Evolutionary conservation across 225 moss, liverwort and hornwort species (phyloP), one percentile per base, ranked within the genome.

Genomic region (Polytrichum formosum): DNA sequence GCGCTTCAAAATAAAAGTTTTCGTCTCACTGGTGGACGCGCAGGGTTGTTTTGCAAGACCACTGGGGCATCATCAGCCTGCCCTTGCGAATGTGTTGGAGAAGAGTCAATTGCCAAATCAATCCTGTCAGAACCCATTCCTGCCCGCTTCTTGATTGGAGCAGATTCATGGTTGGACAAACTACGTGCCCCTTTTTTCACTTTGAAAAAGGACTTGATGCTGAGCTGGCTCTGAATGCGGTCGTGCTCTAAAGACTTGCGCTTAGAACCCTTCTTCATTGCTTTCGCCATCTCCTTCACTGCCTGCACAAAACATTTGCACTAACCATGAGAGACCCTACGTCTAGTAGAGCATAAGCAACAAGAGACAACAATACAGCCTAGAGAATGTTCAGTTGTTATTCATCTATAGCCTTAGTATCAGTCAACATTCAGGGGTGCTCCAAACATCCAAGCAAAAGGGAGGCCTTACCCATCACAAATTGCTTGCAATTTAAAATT

Each of bases 211-310:
- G 74, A 61, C 13, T 63, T 63, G 28, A 77, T 80, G 46, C 22
- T 74, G 18, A 55, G 70, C 71, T 78, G 81, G 33, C 19, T 46
- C 28, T 26, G 16, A 7, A 58, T 61, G 65, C 31, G 6, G 28
- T 54, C 53, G 64, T 55, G 19, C 30, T 33, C 26, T 33, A 63
- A 10, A 20, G 35, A 72, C 65, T 80, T 82, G 21, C 74, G 56
- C 70, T 82, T 86, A 0, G 20, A 27, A 67, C 62, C 60, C n/a
- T 63, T 77, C 8, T 69, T 67, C 9, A 10, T 67, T 22, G 55
- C 70, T 53, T 73, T 77, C 21, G 68, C 67, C 73, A 72, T 68
- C 73, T 81, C 73, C 64, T 76, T 72, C 69, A 67, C 54, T 27
- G 46, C 65, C 67, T 67, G 67, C 20, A 67, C 8, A 26, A 18